Evolutionary conservation across 2,329 filamentous ascomycete species (phyloP), one percentile per base, ranked within the genome.

Genomic region (Plectosphaerella plurivora): DNA sequence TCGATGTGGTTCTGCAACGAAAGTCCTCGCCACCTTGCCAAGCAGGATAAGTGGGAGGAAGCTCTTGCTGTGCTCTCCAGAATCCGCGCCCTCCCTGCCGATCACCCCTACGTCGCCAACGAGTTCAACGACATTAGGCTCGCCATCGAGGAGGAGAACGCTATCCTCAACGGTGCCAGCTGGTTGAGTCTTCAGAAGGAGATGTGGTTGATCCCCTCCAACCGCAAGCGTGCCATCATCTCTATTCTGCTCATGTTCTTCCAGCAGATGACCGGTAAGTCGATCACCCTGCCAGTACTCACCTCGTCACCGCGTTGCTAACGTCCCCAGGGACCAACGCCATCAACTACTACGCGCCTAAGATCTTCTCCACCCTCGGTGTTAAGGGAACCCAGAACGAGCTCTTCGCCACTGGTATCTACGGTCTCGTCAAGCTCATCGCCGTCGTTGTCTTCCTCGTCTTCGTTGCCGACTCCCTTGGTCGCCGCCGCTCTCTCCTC

Each of bases 291-390:
- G 5, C n/a, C 5, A 5, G 20, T 37, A 6, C 15, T 3, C 18
- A 14, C 11, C 11, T 35, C 10, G 9, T n/a, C n/a, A n/a, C n/a
- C 11, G 20, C 15, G 4, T 42, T 39, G 36, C 22, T 22, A 9
- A 10, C 11, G 1, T 24, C 22, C 45, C 42, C 33, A 16, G 63
- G 63, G 3, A 65, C 70, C 15, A 74, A 74, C 51, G 71, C 72
- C 1, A 70, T 79, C 37, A 75, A 82, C 60, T 83, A 82, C 66
- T 83, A 83, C 57, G 76, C 77, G 0, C 82, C 82, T 0, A 73
- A 76, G 35, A 82, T 85, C 52, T 85, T 84, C 67, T 68, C 69
- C 52, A 73, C 76, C 54, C 71, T 84, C 47, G 81, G 81, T 15
- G 68, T 84, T 5, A 55, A 61, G 47, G 57, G 55, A 20, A 60